A percentile compares a stretch with the other conserved stretches of the same genome.
These are phyloP conservation scores for Pelargonium nanum DNA, from an alignment of 345 rosid species.

Conservation along the genomic window DNA sequence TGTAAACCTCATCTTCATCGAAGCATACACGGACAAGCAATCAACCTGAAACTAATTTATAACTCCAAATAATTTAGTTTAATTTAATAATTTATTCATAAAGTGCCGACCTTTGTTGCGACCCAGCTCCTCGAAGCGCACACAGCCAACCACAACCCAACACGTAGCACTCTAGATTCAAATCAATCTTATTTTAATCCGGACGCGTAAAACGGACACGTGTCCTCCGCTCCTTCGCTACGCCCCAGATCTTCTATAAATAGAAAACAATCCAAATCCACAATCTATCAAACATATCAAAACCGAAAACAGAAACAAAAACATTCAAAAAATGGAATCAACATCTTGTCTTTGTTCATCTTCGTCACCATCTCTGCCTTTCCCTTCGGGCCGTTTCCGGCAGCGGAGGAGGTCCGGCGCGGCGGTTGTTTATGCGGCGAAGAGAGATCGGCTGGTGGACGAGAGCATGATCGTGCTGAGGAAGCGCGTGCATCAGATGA, in stretches of 20 bases:
- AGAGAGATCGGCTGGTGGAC: slow-evolving; percentile 19
- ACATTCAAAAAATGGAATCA: neutral
- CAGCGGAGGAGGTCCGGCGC: neutral
- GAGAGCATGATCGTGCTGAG: slow-evolving; percentile 27
- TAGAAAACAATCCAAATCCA: neutral
- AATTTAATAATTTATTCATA: too few relatives aligned
- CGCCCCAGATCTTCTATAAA: neutral
- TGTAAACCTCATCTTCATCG: too few relatives aligned
- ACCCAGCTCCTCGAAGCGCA: too few relatives aligned
- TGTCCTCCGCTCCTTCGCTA: neutral
- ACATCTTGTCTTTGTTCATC: neutral
- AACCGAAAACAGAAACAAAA: neutral
- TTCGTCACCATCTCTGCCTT: neutral
- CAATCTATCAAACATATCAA: neutral
- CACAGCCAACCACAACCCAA: neutral
- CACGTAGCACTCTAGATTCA: neutral
- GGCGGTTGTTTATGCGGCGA: neutral
- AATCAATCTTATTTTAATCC: neutral
- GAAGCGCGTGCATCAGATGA: slow-evolving; percentile 28
- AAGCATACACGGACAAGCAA: too few relatives aligned
- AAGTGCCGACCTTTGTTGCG: too few relatives aligned
- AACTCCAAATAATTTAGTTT: too few relatives aligned
- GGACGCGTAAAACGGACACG: neutral
- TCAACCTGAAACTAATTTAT: too few relatives aligned
- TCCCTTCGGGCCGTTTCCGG: neutral